phyloP scores from a whole-genome alignment of 768 basidiomycete species.

The Lactifluus pinguis region DNA sequence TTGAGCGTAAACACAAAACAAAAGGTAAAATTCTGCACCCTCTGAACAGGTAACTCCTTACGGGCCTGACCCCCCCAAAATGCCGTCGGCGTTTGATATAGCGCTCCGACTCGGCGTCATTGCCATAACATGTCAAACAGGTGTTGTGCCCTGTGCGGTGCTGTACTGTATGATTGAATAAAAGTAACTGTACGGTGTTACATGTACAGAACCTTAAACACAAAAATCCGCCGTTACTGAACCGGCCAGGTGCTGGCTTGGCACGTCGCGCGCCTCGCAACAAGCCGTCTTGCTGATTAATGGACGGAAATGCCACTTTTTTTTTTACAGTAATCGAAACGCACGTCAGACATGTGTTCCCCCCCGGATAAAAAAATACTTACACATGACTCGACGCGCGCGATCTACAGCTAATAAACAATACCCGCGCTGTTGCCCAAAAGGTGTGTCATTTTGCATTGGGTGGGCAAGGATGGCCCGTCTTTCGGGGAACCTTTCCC shows the following conservation, averaged over 20 bases:
- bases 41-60: not conserved
- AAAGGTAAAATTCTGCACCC: not conserved
- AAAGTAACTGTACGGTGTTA: not conserved
- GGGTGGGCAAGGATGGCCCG: too few species aligned
- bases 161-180: not conserved
- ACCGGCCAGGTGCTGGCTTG: not conserved
- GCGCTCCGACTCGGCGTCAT: too few species aligned
- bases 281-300: not conserved
- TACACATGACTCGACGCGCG: not conserved
- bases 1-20: not conserved
- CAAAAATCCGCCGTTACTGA: too few species aligned
- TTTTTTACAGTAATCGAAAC: not conserved
- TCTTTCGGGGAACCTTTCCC: too few species aligned
- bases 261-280: not conserved
- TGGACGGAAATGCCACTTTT: not conserved
- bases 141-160: not conserved
- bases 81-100: not conserved
- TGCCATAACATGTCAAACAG: not conserved
- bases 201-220: not conserved
- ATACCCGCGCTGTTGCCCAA: too few species aligned
- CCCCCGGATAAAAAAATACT: not conserved
- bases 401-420: too few species aligned
- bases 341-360: slow-evolving; percentile 6
- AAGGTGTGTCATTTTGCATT: too few species aligned
- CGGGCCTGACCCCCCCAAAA: not conserved